Percentiles rank a stretch among this genome's conserved stretches.
These are phyloP conservation scores for Penicillium goetzii DNA, from an alignment of 495 filamentous ascomycete species.

Conservation along the genomic window DNA sequence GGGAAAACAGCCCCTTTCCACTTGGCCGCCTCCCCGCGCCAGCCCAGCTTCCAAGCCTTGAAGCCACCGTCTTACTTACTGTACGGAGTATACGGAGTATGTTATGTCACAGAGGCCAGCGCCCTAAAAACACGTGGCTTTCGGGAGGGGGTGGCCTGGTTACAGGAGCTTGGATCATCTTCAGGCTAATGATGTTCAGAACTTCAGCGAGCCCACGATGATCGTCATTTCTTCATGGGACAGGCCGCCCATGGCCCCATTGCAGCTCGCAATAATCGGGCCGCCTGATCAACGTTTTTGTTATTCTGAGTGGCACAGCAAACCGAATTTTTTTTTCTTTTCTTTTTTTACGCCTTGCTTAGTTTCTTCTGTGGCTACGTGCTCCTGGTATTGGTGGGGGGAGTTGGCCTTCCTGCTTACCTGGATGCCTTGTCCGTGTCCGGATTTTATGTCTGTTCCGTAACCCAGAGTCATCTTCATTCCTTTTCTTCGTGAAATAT, in stretches of 20 bases:
- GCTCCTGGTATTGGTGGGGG: background rate
- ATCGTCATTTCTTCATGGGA: slow-evolving; percentile 13
- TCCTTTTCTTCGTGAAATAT: background rate
- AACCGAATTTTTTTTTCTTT: background rate
- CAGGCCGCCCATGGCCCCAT: background rate
- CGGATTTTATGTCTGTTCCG: background rate
- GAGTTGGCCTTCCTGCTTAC: background rate
- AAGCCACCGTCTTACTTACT: background rate
- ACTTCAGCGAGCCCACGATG: background rate
- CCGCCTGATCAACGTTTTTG: background rate
- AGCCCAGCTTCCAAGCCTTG: background rate
- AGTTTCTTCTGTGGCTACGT: background rate
- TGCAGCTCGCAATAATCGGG: background rate
- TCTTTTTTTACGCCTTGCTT: background rate
- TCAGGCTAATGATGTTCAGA: background rate
- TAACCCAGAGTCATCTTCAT: background rate
- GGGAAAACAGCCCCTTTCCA: background rate
- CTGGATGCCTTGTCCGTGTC: background rate
- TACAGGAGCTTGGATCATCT: slow-evolving; percentile 8
- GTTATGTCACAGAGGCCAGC: background rate
- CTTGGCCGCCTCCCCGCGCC: background rate
- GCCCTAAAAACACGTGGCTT: slow-evolving; percentile 7
- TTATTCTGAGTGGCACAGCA: background rate
- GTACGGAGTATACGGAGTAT: too few relatives aligned
- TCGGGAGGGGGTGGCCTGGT: background rate